Evolutionary conservation across 2,329 filamentous ascomycete species (phyloP), one percentile per base, ranked within the genome.

Genomic region (Ophiostoma perfectum): DNA sequence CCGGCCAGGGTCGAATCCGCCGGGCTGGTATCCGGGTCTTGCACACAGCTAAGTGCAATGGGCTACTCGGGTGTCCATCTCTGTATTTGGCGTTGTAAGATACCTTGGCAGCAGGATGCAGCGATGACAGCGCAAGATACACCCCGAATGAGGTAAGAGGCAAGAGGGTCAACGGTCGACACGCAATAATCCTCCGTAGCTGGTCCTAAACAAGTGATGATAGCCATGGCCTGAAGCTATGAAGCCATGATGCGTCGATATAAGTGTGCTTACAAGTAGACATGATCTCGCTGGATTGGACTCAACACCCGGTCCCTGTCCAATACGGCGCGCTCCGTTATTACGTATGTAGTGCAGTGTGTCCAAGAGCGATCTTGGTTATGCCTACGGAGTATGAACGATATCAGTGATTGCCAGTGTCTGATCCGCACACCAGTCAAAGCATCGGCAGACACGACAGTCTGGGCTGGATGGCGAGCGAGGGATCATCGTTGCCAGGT

Each of bases 21-120:
- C 55, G n/a, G 55, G 55, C 55, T 38, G 55, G 55, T 60, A 60
- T 60, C 55, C 55, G 55, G 55, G 55, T 38, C 55, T 60, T 60
- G 55, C 27, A 60, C 55, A 27, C 55, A 27, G 27, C 16, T 38
- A 60, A 60, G 7, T 60, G 55, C 55, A 60, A 38, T 60, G 55
- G 55, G 55, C 3, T 36, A 38, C 12, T 55, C 18, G 27, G 27
- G 49, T 18, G 49, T 55, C 4, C 18, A 55, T 55, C 49, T 3
- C 12, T 55, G 18, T 18, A 27, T 8, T 52, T 52, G 47, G 27
- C 27, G 2, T 27, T 27, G 27, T 27, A 27, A 27, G 27, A 27
- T 27, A 27, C 27, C 27, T 27, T 27, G 27, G 27, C 27, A 27
- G 27, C 27, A 27, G 27, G 27, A 27, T 27, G 27, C 27, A 27